Percentiles rank a stretch among this genome's conserved stretches.
Conservation (phyloP, 1,284 basidiomycete genomes). For the Porogramme epimiltina region DNA sequence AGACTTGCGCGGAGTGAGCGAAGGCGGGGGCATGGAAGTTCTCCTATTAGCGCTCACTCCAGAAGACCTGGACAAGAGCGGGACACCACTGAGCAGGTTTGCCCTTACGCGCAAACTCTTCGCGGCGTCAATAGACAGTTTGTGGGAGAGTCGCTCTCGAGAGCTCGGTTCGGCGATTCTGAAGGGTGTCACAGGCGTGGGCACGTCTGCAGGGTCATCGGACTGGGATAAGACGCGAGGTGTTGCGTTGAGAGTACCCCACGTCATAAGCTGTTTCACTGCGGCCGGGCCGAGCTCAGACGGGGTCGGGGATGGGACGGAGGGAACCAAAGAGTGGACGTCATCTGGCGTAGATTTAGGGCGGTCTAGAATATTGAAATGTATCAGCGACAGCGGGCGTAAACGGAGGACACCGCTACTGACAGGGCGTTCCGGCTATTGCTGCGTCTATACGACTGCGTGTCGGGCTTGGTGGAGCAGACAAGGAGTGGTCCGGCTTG, state of each 20-base stretch:
- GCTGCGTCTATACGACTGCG: constrained; percentile 87
- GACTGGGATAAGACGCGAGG: constrained; percentile 78
- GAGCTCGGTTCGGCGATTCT: constrained; percentile 68
- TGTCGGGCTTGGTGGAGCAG: constrained; percentile 82
- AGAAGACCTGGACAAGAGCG: constrained; percentile 37
- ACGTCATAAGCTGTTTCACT: constrained; percentile 90
- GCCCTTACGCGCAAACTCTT: constrained; percentile 74
- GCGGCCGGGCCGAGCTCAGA: constrained; percentile 74
- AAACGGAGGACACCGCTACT: constrained; percentile 25
- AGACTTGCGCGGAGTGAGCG: constrained; percentile 64
- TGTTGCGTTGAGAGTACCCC: constrained; percentile 87
- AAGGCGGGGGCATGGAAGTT: constrained; percentile 70
- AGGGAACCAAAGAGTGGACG: constrained; percentile 76
- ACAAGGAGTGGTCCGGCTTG: constrained; percentile 42
- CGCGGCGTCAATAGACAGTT: constrained; percentile 72
- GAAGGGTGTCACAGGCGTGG: constrained; percentile 63
- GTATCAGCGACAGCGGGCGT: constrained; percentile 12
- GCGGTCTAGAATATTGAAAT: constrained; percentile 45
- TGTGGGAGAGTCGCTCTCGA: constrained; percentile 79
- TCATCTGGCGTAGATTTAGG: constrained; percentile 57
- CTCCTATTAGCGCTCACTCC: constrained; percentile 34
- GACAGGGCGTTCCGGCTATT: constrained; percentile 81
- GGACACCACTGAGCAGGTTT: constrained; percentile 45
- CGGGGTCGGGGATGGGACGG: constrained; percentile 84
- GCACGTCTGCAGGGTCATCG: constrained; percentile 50